Base-by-base conservation (phyloP, 176 grass and related monocot species). In the Raddia distichophylla region DNA sequence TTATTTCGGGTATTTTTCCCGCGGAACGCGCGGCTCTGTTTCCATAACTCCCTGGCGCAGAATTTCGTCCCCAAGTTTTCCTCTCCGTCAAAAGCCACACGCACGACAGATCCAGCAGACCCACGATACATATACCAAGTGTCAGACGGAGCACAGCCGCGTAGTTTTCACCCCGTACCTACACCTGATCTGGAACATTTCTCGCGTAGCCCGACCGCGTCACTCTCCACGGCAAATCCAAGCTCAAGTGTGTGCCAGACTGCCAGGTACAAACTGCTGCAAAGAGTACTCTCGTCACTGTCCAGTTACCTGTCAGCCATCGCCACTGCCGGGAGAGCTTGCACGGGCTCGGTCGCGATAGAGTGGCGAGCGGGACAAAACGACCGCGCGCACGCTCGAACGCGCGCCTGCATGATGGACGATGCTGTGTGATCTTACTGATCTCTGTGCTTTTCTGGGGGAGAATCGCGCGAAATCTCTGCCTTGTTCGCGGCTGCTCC, bases 391-490 rank as follows among this genome's bases (percentile, higher is more conserved):
- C n/a, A n/a, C 9, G 27, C n/a, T n/a, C n/a, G n/a, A n/a, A n/a
- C n/a, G n/a, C n/a, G n/a, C n/a, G n/a, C n/a, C n/a, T n/a, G n/a
- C n/a, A n/a, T n/a, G 27, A 27, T 27, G 27, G 27, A 27, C 27
- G 0, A 27, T 27, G 27, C 27, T 27, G 27, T 27, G 27, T 27
- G 27, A 27, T 27, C 27, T 0, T 27, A 27, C 27, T 27, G 27
- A 27, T 11, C 74, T 16, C 34, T 82, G 54, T 40, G 71, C 62
- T 60, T 54, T 75, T 57, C 9, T 5, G 7, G 22, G 60, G 13
- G 14, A 40, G 70, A 67, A 83, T 88, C 74, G 42, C 33, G 67
- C 17, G 45, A 73, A 11, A 88, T 88, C 80, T 60, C 33, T 15
- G 49, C n/a, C 12, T 10, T 35, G 44, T 16, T 6, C 7, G 46